Evolutionary conservation across 2,329 filamentous ascomycete species (phyloP).

Genomic region (Aspergillus novoparasiticus): DNA sequence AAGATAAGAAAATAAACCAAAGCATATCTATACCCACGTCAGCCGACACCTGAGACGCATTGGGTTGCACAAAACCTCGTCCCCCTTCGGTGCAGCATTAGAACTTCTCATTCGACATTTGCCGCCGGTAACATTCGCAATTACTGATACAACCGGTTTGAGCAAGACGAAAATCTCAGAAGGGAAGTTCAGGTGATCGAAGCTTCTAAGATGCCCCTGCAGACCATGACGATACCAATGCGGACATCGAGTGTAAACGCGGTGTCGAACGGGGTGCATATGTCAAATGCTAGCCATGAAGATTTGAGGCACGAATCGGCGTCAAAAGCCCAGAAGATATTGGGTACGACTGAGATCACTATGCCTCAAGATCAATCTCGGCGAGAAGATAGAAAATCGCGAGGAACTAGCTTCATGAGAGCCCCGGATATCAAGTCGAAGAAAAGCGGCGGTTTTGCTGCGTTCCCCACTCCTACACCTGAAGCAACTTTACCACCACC

Average conservation of each 20-base stretch:
- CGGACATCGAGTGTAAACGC: conserved; percentile 23
- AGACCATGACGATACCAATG: conserved; percentile 18
- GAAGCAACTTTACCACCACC: conserved; percentile 26
- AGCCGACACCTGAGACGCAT: background rate
- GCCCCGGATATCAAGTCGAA: conserved; percentile 41
- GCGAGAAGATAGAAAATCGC: conserved; percentile 26
- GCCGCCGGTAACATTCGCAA: background rate
- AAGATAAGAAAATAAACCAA: background rate
- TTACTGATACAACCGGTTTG: background rate
- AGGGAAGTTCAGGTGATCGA: background rate
- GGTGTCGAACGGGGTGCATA: conserved; percentile 12
- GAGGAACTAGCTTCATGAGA: conserved; percentile 44
- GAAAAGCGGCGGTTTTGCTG: conserved; percentile 26
- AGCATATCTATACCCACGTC: background rate
- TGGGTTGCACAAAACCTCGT: background rate
- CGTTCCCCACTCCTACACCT: conserved; percentile 28
- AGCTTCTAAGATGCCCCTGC: conserved; percentile 15
- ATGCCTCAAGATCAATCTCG: conserved; percentile 24
- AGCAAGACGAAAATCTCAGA: background rate
- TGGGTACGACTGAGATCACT: conserved; percentile 32
- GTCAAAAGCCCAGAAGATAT: conserved; percentile 37
- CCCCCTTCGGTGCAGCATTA: background rate
- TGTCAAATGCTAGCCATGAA: conserved; percentile 17
- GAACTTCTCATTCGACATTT: background rate
- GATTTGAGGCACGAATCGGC: conserved; percentile 22